phyloP scores from a whole-genome alignment of 345 rosid species.

The Euphorbia lathyris region DNA sequence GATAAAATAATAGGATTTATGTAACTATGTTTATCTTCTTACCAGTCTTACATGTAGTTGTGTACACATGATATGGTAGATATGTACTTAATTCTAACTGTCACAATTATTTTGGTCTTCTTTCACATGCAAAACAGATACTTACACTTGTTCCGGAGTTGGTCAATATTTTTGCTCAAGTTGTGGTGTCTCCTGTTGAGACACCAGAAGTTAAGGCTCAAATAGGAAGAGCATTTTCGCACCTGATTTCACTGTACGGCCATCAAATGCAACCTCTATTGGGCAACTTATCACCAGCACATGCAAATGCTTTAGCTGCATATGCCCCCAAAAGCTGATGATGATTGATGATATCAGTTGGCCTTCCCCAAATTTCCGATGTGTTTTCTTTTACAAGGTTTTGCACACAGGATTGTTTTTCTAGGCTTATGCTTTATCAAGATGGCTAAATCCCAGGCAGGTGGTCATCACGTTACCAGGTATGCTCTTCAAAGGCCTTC shows the following conservation, averaged over 20 bases:
- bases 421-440: background rate
- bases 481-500: background rate
- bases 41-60: background rate
- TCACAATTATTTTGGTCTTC: background rate
- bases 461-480: conserved; percentile 10
- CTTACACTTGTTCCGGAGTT: conserved; percentile 76
- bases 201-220: conserved; percentile 80
- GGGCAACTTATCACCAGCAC: conserved; percentile 65
- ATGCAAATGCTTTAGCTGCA: conserved; percentile 76
- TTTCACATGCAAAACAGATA: conserved; percentile 44
- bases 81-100: background rate
- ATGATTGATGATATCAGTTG: conserved; percentile 13
- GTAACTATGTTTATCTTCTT: background rate
- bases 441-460: conserved; percentile 12
- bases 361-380: background rate
- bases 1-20: background rate
- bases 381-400: background rate
- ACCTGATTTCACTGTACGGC: conserved; percentile 71
- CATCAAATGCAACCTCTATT: conserved; percentile 84
- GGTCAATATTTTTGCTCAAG: conserved; percentile 85
- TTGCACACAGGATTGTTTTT: conserved; percentile 8
- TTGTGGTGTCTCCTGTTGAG: conserved; percentile 74
- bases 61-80: background rate
- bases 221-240: conserved; percentile 82
- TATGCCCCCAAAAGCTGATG: conserved; percentile 69